Evolutionary conservation across 1,284 basidiomycete species (phyloP).

Genomic region (Puccinia triticina): DNA sequence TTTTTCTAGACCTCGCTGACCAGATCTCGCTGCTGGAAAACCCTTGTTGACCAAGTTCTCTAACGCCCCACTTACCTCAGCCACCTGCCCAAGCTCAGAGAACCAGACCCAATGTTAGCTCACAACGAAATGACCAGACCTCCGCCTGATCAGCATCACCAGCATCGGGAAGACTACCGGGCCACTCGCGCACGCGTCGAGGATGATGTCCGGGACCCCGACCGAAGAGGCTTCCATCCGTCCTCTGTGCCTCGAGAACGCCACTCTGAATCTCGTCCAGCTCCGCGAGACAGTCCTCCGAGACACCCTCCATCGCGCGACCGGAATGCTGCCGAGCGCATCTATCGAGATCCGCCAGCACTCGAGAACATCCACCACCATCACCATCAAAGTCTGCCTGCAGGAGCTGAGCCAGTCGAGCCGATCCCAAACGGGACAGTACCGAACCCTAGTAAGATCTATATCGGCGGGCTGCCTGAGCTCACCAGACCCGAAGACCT

Average conservation of each 20-base stretch:
- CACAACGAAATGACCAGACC: neutral
- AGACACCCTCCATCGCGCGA: neutral
- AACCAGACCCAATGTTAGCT: neutral
- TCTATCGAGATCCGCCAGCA: neutral
- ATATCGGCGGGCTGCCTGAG: conserved; percentile 80
- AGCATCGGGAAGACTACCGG: conserved; percentile 9
- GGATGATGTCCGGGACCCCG: neutral
- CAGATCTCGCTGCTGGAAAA: too few relatives aligned
- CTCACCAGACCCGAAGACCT: conserved; percentile 79
- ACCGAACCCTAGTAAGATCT: conserved; percentile 78
- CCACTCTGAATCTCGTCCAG: conserved; percentile 10
- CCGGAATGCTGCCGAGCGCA: neutral
- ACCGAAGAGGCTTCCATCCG: conserved; percentile 13
- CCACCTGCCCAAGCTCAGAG: too few relatives aligned
- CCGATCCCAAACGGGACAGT: neutral
- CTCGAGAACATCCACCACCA: neutral
- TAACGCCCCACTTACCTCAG: too few relatives aligned
- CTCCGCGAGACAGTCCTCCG: neutral
- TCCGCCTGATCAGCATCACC: conserved; percentile 1
- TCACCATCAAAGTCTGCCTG: neutral
- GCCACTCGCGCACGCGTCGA: conserved; percentile 16
- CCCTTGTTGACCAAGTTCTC: too few relatives aligned
- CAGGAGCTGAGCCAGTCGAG: neutral
- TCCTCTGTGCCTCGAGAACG: neutral
- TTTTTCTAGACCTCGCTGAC: too few relatives aligned